Evolutionary conservation across 1,139 yeast species (phyloP).

Genomic region (Debaryomycetaceae sp.): DNA sequence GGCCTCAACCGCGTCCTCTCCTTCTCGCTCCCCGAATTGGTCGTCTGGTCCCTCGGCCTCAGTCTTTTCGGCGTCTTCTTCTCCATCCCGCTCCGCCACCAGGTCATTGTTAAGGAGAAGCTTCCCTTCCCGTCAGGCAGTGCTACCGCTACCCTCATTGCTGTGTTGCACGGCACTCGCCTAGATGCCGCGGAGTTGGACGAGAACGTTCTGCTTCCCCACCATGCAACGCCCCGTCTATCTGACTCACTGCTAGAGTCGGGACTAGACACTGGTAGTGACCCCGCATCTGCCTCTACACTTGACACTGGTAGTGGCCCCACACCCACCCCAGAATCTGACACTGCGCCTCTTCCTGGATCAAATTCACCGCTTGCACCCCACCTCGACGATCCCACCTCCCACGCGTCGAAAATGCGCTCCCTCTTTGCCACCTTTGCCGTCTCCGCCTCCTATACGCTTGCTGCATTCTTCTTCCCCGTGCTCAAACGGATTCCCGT

Average conservation of each 20-base stretch:
- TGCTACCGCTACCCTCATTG: constrained; percentile 88
- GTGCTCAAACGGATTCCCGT: constrained; percentile 57
- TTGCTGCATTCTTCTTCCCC: constrained; percentile 65
- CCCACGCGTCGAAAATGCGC: constrained; percentile 45
- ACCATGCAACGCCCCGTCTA: background rate
- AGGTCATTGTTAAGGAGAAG: constrained; percentile 75
- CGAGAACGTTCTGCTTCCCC: background rate
- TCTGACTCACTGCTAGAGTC: constrained; percentile 1
- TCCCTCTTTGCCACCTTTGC: constrained; percentile 50
- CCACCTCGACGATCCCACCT: background rate
- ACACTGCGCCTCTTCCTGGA: constrained; percentile 1
- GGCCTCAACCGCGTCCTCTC: constrained; percentile 40
- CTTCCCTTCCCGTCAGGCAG: constrained; percentile 91
- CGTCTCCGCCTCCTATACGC: constrained; percentile 63
- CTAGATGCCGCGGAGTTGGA: constrained; percentile 9
- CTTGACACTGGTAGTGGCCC: background rate
- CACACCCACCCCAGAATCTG: background rate
- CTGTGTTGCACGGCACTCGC: constrained; percentile 70
- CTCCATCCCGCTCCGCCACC: constrained; percentile 79
- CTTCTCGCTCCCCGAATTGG: constrained; percentile 38
- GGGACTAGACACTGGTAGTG: constrained; percentile 3
- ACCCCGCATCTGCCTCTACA: background rate
- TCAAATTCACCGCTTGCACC: no score
- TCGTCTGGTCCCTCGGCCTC: constrained; percentile 76
- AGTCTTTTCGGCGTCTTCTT: constrained; percentile 94